Evolutionary conservation across 495 filamentous ascomycete species (phyloP).

Genomic region (Trichoderma orchidacearum): DNA sequence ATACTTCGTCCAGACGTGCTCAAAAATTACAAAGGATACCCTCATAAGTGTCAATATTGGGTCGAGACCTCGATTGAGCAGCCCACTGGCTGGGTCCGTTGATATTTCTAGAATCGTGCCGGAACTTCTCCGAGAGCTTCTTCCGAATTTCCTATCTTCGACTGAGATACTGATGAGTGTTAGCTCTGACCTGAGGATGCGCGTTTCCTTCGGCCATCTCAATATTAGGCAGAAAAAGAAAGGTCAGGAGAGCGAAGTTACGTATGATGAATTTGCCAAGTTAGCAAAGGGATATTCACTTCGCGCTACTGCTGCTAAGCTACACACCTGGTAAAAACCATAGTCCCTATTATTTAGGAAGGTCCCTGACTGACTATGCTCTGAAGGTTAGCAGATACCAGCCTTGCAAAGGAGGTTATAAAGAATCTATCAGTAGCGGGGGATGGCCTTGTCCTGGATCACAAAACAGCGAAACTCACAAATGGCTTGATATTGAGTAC

Average conservation of each 20-base stretch:
- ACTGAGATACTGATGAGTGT: neutral
- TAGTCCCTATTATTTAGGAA: neutral
- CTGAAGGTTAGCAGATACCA: neutral
- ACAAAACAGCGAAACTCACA: neutral
- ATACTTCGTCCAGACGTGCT: neutral
- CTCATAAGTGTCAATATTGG: neutral
- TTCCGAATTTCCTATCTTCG: neutral
- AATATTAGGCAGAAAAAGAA: conserved; percentile 31
- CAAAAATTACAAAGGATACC: neutral
- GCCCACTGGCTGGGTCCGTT: neutral
- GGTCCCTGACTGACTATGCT: neutral
- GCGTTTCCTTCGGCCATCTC: conserved; percentile 42
- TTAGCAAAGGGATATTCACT: conserved; percentile 23
- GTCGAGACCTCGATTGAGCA: neutral
- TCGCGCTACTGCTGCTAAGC: conserved; percentile 14
- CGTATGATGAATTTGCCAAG: conserved; percentile 33
- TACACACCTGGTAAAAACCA: conserved; percentile 19
- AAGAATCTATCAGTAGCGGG: neutral
- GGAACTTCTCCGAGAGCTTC: neutral
- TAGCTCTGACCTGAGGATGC: conserved; percentile 20
- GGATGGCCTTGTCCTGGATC: neutral
- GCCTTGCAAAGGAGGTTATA: neutral
- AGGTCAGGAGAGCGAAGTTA: conserved; percentile 16
- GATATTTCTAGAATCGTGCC: neutral
- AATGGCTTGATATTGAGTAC: neutral